Evolutionary conservation across 208 protist species (phyloP).

Genomic region (Trypanosomatidae sp.): DNA sequence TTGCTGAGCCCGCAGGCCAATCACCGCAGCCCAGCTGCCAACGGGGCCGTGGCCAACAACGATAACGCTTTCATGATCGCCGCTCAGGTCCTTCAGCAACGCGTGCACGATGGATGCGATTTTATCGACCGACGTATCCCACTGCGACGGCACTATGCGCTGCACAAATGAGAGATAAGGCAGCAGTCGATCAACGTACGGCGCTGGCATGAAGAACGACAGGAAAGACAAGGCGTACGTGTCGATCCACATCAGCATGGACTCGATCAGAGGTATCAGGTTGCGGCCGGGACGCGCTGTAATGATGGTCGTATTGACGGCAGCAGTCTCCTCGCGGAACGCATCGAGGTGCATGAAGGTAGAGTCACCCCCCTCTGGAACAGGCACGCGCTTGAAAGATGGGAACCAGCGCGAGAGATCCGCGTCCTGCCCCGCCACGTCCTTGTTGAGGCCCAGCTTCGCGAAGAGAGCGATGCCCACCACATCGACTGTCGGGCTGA

Average conservation of each 20-base stretch:
- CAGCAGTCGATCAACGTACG: constrained; percentile 34
- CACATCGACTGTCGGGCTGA: constrained; percentile 39
- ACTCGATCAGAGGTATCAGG: constrained; percentile 41
- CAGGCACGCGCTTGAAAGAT: constrained; percentile 20
- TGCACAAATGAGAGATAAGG: constrained; percentile 42
- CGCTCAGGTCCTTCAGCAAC: neutral
- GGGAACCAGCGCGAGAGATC: constrained; percentile 69
- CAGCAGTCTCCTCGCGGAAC: constrained; percentile 22
- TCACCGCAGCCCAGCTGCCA: constrained; percentile 23
- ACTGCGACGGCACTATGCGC: constrained; percentile 40
- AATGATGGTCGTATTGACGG: constrained; percentile 41
- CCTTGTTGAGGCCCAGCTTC: constrained; percentile 49
- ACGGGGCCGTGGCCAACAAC: constrained; percentile 31
- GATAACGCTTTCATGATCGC: constrained; percentile 19
- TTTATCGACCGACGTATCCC: constrained; percentile 24
- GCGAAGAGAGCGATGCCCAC: constrained; percentile 62
- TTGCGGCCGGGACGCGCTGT: constrained; percentile 33
- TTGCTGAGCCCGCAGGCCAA: constrained; percentile 17
- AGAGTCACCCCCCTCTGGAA: neutral
- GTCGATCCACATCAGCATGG: constrained; percentile 63
- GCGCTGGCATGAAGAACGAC: constrained; percentile 45
- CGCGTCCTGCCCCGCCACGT: constrained; percentile 17
- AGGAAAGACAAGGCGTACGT: constrained; percentile 48
- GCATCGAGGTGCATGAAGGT: constrained; percentile 34
- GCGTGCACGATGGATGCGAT: neutral